Percentiles rank a stretch among this genome's conserved stretches.
These are phyloP conservation scores for Akebia trifoliata DNA, from an alignment of 164 flowering plant genomes.

Conservation along the genomic window DNA sequence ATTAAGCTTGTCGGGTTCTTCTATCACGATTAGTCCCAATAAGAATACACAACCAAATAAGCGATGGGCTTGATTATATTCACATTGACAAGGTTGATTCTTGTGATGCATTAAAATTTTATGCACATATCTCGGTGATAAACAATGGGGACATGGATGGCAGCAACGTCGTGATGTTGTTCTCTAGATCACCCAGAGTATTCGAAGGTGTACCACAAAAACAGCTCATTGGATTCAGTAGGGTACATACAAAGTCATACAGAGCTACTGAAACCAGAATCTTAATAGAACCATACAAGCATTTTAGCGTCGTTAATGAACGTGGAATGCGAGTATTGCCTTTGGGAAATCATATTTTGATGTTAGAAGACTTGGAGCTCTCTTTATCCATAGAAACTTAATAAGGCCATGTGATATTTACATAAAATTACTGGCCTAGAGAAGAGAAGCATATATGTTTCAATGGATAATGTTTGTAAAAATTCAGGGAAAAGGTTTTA, in stretches of 20 bases:
- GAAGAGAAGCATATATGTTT: too few species aligned
- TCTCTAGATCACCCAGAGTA: conserved; percentile 29
- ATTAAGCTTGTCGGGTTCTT: too few species aligned
- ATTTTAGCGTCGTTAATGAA: conserved; percentile 58
- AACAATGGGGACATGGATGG: conserved; percentile 77
- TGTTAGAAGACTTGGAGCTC: conserved; percentile 45
- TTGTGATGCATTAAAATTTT: conserved; percentile 57
- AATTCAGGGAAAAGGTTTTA: too few species aligned
- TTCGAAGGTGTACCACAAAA: conserved; percentile 51
- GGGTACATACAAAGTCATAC: conserved; percentile 38
- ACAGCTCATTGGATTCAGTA: conserved; percentile 72
- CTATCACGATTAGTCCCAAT: too few species aligned
- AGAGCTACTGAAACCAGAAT: conserved; percentile 41
- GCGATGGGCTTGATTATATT: too few species aligned
- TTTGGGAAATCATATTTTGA: conserved; percentile 55
- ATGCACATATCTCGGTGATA: conserved; percentile 41
- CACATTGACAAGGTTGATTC: conserved; percentile 41
- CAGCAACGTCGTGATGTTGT: conserved; percentile 66
- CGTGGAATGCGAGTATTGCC: conserved; percentile 53
- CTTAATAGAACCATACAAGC: conserved; percentile 67
- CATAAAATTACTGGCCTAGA: too few species aligned
- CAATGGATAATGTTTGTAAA: too few species aligned
- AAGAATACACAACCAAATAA: too few species aligned
- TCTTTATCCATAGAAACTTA: conserved; percentile 28
- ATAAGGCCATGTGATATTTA: too few species aligned